These are phyloP conservation scores for Calocybe gambosa DNA, from an alignment of 1,284 basidiomycete genomes.

Conservation along the genomic window DNA sequence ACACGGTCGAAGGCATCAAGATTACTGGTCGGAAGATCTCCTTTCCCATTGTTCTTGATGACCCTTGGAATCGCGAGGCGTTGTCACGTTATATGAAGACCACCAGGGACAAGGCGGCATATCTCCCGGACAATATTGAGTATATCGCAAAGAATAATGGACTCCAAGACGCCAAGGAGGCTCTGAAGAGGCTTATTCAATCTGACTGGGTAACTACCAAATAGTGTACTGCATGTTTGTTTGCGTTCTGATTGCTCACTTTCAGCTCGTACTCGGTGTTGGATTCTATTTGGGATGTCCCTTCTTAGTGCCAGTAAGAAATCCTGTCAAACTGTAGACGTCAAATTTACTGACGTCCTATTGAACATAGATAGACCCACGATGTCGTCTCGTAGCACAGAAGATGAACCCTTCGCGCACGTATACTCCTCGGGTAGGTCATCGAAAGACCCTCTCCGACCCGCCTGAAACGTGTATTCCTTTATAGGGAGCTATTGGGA, in stretches of 20 bases:
- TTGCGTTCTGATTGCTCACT: background rate
- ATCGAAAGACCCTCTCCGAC: background rate
- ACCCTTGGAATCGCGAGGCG: slow-evolving; percentile 51
- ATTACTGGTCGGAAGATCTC: slow-evolving; percentile 49
- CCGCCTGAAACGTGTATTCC: background rate
- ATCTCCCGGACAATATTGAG: slow-evolving; percentile 63
- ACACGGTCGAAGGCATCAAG: slow-evolving; percentile 35
- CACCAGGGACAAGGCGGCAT: slow-evolving; percentile 51
- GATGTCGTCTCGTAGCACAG: slow-evolving; percentile 52
- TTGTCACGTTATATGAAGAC: slow-evolving; percentile 52
- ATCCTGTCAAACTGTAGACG: too few species aligned
- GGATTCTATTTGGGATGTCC: slow-evolving; percentile 61
- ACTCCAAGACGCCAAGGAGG: slow-evolving; percentile 35
- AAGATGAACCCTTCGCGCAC: slow-evolving; percentile 65
- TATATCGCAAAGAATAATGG: slow-evolving; percentile 66
- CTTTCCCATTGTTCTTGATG: slow-evolving; percentile 61
- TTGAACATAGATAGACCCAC: slow-evolving; percentile 61
- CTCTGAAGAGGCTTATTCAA: slow-evolving; percentile 36
- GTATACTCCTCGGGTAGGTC: slow-evolving; percentile 48
- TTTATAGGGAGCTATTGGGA: slow-evolving; percentile 54
- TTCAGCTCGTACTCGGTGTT: slow-evolving; percentile 52
- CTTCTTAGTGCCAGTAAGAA: slow-evolving; percentile 49
- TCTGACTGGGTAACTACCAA: slow-evolving; percentile 42
- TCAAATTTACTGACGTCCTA: too few species aligned
- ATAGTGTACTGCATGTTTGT: background rate